Base-by-base conservation (phyloP, 2,329 filamentous ascomycete species). In the Volutella citrinella region DNA sequence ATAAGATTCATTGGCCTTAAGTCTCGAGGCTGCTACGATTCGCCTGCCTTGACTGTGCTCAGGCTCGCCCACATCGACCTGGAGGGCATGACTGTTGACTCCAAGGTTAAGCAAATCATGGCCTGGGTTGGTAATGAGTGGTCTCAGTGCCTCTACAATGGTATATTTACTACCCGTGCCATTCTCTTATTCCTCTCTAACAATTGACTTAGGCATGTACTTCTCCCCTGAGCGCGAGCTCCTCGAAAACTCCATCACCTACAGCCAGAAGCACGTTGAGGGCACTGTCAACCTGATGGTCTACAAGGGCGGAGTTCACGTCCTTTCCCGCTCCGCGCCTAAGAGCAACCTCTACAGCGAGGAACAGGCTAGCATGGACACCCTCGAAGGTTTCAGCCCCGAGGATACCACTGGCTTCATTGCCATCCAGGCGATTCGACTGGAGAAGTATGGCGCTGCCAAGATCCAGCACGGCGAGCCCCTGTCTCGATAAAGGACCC, bases 401-500 rank as follows among this genome's bases (percentile, higher is more conserved):
- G 46, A 53, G 36, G 66, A 69, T 31, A 68, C 67, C 13, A 49
- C 49, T 21, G 70, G 70, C 17, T 78, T 80, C 54, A 77, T 89
- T 56, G 72, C 71, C 35, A 80, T 87, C 50, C 73, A 89, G 55
- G 76, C 76, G 43, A 82, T 83, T 45, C 69, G 75, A 23, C 64
- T 82, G 27, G 66, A 78, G 63, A 78, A 56, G 46, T 42, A 46
- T 19, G 40, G 40, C 21, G 30, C 18, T 15, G 16, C 11, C 6
- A 44, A 46, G 43, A 44, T 46, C 33, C 27, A 43, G 27, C n/a
- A 42, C 14, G 43, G 40, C 8, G 15, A 46, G 19, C 49, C 48
- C 23, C 48, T 52, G n/a, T n/a, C n/a, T n/a, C n/a, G n/a, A n/a
- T n/a, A n/a, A n/a, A n/a, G n/a, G n/a, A n/a, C n/a, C n/a, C n/a